A percentile compares a stretch with the other conserved stretches of the same genome.
phyloP scores from a whole-genome alignment of 306 rosid species.

The Quercus parvula region DNA sequence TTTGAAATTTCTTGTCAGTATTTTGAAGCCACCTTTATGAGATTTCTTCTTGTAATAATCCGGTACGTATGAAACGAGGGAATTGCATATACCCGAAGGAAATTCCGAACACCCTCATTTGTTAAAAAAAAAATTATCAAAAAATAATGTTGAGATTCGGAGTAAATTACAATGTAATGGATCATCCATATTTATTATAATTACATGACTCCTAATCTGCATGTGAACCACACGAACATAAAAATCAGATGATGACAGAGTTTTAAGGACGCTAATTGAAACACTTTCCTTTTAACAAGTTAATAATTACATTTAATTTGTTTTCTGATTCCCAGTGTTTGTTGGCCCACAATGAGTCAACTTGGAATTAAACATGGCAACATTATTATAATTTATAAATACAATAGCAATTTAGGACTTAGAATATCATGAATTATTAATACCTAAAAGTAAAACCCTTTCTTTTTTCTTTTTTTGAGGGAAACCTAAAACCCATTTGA shows the following conservation, averaged over 20 bases:
- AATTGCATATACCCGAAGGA: accelerated
- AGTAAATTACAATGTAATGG: too few species aligned
- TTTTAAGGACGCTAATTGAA: not conserved
- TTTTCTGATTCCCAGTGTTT: not conserved
- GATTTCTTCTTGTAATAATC: accelerated
- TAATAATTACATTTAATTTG: not conserved
- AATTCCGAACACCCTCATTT: too few species aligned
- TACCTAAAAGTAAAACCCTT: not conserved
- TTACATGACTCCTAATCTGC: not conserved
- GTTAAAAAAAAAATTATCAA: too few species aligned
- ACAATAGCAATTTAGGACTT: not conserved
- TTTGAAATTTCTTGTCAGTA: accelerated
- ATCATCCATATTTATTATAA: too few species aligned
- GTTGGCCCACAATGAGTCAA: not conserved
- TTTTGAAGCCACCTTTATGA: accelerated
- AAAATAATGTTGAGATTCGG: not conserved
- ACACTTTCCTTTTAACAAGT: not conserved
- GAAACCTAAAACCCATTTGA: not conserved
- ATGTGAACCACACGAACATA: conserved; percentile 22
- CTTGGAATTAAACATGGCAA: not conserved
- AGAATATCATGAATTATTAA: not conserved
- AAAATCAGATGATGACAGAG: not conserved
- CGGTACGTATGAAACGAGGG: accelerated
- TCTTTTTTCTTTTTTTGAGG: too few species aligned
- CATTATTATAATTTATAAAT: not conserved